These are phyloP conservation scores for Phellinidium pouzarii DNA, from an alignment of 1,284 basidiomycete species.

Conservation along the genomic window DNA sequence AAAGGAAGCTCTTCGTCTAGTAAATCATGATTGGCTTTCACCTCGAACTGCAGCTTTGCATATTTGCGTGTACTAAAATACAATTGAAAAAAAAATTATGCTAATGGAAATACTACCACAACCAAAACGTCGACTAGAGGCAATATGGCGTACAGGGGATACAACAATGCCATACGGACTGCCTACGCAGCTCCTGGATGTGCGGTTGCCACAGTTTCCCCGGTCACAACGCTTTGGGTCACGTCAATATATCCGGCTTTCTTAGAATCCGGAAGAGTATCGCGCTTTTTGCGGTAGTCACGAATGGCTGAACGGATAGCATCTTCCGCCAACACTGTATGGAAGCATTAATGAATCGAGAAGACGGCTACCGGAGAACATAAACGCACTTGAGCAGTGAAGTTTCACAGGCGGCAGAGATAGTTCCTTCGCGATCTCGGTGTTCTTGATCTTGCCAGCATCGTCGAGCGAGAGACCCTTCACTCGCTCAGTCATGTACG, in stretches of 20 bases:
- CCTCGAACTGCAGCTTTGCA: background rate
- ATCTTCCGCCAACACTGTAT: slow-evolving; percentile 92
- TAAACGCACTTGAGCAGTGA: slow-evolving; percentile 72
- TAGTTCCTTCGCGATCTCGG: slow-evolving; percentile 96
- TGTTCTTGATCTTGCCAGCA: slow-evolving; percentile 96
- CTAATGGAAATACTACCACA: background rate
- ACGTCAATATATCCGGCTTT: slow-evolving; percentile 71
- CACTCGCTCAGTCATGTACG: slow-evolving; percentile 97
- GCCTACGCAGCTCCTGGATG: slow-evolving; percentile 36
- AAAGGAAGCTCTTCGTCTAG: slow-evolving; percentile 38
- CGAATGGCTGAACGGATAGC: slow-evolving; percentile 94
- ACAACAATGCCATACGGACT: background rate
- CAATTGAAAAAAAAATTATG: slow-evolving; percentile 3
- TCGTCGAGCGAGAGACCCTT: slow-evolving; percentile 92
- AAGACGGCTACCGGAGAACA: slow-evolving; percentile 10
- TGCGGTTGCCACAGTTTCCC: slow-evolving; percentile 59
- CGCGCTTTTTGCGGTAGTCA: slow-evolving; percentile 82
- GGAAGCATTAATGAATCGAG: slow-evolving; percentile 20
- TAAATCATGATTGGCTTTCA: background rate
- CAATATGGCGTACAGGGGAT: background rate
- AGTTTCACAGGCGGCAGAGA: slow-evolving; percentile 96
- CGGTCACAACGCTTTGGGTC: slow-evolving; percentile 58
- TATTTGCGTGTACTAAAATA: slow-evolving; percentile 4
- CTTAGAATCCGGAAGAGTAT: slow-evolving; percentile 43
- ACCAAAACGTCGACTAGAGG: background rate